Evolutionary conservation across 768 basidiomycete species (phyloP), one percentile per base, ranked within the genome.

Genomic region (Crassisporium funariophilum): DNA sequence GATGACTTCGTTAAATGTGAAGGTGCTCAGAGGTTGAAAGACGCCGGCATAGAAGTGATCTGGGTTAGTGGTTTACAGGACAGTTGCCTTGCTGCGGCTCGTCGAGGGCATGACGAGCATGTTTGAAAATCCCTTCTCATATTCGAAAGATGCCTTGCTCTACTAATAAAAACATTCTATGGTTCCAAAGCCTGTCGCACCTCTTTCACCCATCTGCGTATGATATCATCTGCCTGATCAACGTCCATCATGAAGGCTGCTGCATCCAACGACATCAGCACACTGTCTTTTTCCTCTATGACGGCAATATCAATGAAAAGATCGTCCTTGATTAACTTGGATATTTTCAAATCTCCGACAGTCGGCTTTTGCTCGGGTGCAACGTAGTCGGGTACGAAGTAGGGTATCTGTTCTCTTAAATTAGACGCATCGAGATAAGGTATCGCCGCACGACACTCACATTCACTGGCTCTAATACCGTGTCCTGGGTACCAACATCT

Each of bases 1-100:
- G 82, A 81, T 44, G 95, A 98, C 65, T 99, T 98, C 62, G 95
- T 99, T 10, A 75, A 82, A 8, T 98, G 95, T 61, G 88, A 95
- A 65, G 95, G 95, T 5, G 88, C 89, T 4, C 74, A 72, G 50
- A 83, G 80, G 57, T 61, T 98, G 55, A 76, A 67, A 58, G 77
- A 83, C 19, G 84, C 81, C 5, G 91, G 87, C 4, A 73, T 92
- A 4, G 79, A 87, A 36, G 80, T 97, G 0, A 58, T 87, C n/a
- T 87, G 90, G 82, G 50, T 91, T 15, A 72, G 72, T 19, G 86
- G 83, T 2, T 62, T 97, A 34, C 90, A 92, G 59, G 75, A 84
- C 27, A 80, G 88, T 54, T 98, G 95, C 67, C 70, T 98, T 44
- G 70, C 71, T 19, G 85, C 82, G 42, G 97, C 97, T 16, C 79